These are phyloP conservation scores for Diaporthe ampelina DNA, from an alignment of 2,329 filamentous ascomycete genomes.

Conservation along the genomic window DNA sequence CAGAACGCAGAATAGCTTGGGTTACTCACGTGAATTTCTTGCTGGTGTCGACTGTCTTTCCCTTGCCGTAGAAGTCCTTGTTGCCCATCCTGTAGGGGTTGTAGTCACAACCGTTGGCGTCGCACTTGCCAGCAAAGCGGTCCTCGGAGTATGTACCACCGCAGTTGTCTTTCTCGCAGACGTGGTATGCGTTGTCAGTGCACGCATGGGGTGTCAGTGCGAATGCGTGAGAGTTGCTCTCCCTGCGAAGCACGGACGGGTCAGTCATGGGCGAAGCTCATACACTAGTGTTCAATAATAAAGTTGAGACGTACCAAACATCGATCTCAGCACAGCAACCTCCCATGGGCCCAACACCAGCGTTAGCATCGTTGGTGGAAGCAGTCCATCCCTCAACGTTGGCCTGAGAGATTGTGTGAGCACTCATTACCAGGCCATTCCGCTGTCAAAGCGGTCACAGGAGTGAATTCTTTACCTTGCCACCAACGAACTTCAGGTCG, in stretches of 20 bases:
- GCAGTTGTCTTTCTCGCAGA: conserved; percentile 62
- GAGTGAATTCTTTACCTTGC: conserved; percentile 46
- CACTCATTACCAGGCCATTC: conserved; percentile 35
- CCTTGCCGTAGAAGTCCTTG: conserved; percentile 71
- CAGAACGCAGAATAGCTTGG: conserved; percentile 55
- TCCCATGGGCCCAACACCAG: conserved; percentile 60
- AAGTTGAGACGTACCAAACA: conserved; percentile 55
- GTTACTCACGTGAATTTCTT: conserved; percentile 73
- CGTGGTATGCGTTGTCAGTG: conserved; percentile 59
- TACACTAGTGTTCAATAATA: background rate
- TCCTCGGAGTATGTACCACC: conserved; percentile 63
- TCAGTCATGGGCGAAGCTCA: background rate
- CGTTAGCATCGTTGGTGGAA: conserved; percentile 62
- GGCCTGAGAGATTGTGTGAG: conserved; percentile 48
- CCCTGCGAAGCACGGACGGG: background rate
- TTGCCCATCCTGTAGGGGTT: conserved; percentile 76
- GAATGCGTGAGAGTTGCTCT: conserved; percentile 43
- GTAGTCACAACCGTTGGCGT: conserved; percentile 77
- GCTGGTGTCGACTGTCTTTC: conserved; percentile 68
- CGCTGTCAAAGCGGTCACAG: background rate
- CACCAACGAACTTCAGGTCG: conserved; percentile 65
- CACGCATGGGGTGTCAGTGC: conserved; percentile 71
- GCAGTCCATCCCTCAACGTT: conserved; percentile 60
- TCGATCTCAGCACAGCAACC: conserved; percentile 69
- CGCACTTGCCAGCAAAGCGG: conserved; percentile 72